These are phyloP conservation scores for Ustilago esculenta DNA, from an alignment of 1,284 basidiomycete genomes.

Conservation along the genomic window DNA sequence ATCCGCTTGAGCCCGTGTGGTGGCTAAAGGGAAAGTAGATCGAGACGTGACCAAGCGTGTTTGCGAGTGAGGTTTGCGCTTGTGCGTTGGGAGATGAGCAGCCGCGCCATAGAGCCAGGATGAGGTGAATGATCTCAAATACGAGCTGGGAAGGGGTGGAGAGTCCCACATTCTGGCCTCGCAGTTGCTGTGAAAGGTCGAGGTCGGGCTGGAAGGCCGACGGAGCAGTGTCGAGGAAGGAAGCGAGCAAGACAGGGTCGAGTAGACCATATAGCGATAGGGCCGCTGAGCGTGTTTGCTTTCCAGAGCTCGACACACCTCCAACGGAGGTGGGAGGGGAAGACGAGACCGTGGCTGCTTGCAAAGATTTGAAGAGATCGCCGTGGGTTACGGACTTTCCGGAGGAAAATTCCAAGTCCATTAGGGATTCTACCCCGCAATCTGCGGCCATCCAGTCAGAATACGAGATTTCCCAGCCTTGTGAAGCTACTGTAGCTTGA, in stretches of 20 bases:
- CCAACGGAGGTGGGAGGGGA: neutral
- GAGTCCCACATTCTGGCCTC: slow-evolving; percentile 31
- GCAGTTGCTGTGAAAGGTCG: slow-evolving; percentile 26
- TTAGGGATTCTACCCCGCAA: slow-evolving; percentile 8
- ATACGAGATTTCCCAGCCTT: slow-evolving; percentile 1
- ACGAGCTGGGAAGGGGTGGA: slow-evolving; percentile 35
- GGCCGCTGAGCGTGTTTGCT: slow-evolving; percentile 16
- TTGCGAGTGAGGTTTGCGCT: slow-evolving; percentile 21
- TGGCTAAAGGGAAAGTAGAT: slow-evolving; percentile 55
- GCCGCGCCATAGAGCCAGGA: slow-evolving; percentile 39
- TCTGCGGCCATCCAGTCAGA: slow-evolving; percentile 14
- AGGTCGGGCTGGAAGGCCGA: slow-evolving; percentile 49
- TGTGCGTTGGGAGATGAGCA: slow-evolving; percentile 6
- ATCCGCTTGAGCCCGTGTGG: slow-evolving; percentile 21
- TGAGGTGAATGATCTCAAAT: slow-evolving; percentile 33
- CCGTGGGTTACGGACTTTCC: slow-evolving; percentile 6
- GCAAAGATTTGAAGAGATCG: slow-evolving; percentile 24
- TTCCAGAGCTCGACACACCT: neutral
- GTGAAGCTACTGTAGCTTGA: neutral
- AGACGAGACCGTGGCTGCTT: neutral
- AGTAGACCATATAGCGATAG: slow-evolving; percentile 33
- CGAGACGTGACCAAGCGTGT: slow-evolving; percentile 37
- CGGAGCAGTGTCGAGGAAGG: slow-evolving; percentile 47
- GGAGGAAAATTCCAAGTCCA: slow-evolving; percentile 15
- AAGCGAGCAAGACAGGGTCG: slow-evolving; percentile 27